These are phyloP conservation scores for Drechslerella coelobrocha DNA, from an alignment of 2,329 filamentous ascomycete genomes.

Conservation along the genomic window DNA sequence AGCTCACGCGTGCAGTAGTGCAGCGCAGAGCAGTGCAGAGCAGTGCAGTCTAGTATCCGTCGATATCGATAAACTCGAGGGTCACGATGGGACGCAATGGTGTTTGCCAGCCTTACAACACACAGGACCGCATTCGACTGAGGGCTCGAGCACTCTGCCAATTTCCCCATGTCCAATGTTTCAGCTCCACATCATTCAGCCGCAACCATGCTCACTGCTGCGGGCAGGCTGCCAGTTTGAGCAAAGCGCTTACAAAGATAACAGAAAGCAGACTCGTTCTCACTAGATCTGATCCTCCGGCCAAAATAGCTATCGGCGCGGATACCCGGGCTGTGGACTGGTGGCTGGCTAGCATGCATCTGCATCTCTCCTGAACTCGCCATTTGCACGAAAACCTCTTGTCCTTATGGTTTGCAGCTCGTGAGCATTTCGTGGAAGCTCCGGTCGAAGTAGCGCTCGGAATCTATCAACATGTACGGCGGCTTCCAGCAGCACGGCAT, in stretches of 20 bases:
- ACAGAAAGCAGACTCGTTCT: too few species aligned
- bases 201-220: slow-evolving; percentile 13
- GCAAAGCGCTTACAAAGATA: slow-evolving; percentile 44
- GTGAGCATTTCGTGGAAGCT: slow-evolving; percentile 12
- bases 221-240: slow-evolving; percentile 23
- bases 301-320: slow-evolving; percentile 8
- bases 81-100: not conserved
- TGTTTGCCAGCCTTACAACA: slow-evolving; percentile 42
- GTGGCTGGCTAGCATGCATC: slow-evolving; percentile 18
- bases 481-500: slow-evolving; percentile 46
- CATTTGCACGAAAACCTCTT: slow-evolving; percentile 27
- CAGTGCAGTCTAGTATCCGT: not conserved
- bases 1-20: too few species aligned
- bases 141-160: slow-evolving; percentile 41
- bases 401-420: slow-evolving; percentile 33
- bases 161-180: slow-evolving; percentile 41
- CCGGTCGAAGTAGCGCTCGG: slow-evolving; percentile 31
- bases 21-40: too few species aligned
- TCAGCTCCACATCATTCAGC: slow-evolving; percentile 49
- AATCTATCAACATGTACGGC: slow-evolving; percentile 39
- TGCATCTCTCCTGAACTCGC: slow-evolving; percentile 32
- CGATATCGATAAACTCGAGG: not conserved
- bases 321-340: slow-evolving; percentile 14
- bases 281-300: slow-evolving; percentile 43
- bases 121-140: not conserved